phyloP scores from a whole-genome alignment of 371 early-diverging fungal species.

The Coemansia sp. region DNA sequence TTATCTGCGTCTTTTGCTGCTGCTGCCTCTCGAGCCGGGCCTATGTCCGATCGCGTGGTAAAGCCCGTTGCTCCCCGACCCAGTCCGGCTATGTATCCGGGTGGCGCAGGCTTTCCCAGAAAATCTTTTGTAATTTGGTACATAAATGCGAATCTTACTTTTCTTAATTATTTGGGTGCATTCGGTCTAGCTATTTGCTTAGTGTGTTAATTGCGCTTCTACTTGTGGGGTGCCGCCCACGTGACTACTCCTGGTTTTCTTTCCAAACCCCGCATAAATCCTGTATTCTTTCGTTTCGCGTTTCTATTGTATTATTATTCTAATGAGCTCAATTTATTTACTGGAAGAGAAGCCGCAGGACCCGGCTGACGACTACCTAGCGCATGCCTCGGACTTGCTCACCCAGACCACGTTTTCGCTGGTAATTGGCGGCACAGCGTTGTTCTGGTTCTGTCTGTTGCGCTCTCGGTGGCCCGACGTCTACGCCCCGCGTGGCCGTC shows the following conservation, averaged over 20 bases:
- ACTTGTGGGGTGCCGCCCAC: neutral
- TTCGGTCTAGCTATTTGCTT: neutral
- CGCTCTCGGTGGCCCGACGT: conserved; percentile 53
- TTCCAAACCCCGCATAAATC: neutral
- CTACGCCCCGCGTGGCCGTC: conserved; percentile 51
- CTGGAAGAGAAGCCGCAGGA: conserved; percentile 5
- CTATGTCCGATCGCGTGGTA: conserved; percentile 97
- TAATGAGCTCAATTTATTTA: neutral
- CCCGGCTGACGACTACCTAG: conserved; percentile 39
- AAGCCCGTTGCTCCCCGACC: conserved; percentile 96
- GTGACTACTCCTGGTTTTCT: neutral
- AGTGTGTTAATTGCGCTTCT: neutral
- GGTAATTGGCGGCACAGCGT: conserved; percentile 37
- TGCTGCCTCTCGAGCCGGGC: conserved; percentile 86
- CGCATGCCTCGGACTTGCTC: conserved; percentile 49
- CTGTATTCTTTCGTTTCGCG: conserved; percentile 1
- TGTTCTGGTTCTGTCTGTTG: conserved; percentile 48
- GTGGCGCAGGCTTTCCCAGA: conserved; percentile 80
- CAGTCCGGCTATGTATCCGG: conserved; percentile 93
- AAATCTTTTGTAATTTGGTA: conserved; percentile 78
- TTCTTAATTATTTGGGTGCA: neutral
- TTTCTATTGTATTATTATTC: neutral
- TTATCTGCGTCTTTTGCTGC: conserved; percentile 18
- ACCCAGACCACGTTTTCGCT: conserved; percentile 45
- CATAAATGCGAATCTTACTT: conserved; percentile 51